Percentiles rank a stretch among this genome's conserved stretches.
Evolutionary conservation across 1,284 basidiomycete genomes (phyloP).

Genomic region (Naganishia sp.): DNA sequence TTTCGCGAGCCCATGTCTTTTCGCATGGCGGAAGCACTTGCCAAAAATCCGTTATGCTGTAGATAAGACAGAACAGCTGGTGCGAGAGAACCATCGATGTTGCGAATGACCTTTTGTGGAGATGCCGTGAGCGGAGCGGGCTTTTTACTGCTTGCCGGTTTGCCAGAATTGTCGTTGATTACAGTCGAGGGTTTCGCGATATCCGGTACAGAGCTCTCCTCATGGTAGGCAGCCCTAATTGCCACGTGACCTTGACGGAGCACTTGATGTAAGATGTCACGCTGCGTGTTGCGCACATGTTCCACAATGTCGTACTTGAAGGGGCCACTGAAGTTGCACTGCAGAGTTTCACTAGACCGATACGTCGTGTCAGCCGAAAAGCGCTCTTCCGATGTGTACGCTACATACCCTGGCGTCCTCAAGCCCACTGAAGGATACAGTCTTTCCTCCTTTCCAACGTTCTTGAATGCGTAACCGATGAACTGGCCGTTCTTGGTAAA

Average conservation of each 20-base stretch:
- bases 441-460: constrained; percentile 58
- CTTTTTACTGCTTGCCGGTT: neutral
- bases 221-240: neutral
- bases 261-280: neutral
- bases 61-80: constrained; percentile 24
- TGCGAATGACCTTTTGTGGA: constrained; percentile 14
- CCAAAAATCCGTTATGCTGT: constrained; percentile 16
- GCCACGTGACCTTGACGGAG: constrained; percentile 5
- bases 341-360: constrained; percentile 61
- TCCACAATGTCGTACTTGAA: constrained; percentile 87
- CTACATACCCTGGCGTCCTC: constrained; percentile 62
- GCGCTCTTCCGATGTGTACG: neutral
- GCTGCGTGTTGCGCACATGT: constrained; percentile 57
- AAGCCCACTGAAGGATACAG: constrained; percentile 85
- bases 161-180: neutral
- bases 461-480: constrained; percentile 73
- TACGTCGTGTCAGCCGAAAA: constrained; percentile 8
- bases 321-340: constrained; percentile 76
- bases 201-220: neutral
- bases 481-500: constrained; percentile 85
- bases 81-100: constrained; percentile 21
- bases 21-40: constrained; percentile 19
- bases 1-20: constrained; percentile 25
- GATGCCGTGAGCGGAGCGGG: neutral
- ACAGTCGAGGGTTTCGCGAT: neutral